Evolutionary conservation across 2,329 filamentous ascomycete species (phyloP).

Genomic region (Coniochaeta ligniaria): DNA sequence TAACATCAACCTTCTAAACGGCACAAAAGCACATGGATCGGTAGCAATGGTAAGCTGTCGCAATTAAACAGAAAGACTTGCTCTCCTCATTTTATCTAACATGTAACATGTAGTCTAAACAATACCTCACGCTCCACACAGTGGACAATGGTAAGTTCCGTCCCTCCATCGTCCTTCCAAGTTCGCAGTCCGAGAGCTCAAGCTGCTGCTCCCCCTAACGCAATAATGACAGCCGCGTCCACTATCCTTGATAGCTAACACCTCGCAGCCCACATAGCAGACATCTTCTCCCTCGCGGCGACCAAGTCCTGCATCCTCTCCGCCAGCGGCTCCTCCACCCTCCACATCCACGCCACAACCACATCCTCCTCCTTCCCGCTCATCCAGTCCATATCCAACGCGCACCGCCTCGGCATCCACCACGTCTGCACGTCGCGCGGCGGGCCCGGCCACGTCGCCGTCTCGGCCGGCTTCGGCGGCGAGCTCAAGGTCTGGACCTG

Average conservation of each 20-base stretch:
- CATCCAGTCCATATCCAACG: constrained; percentile 69
- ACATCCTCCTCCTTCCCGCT: constrained; percentile 63
- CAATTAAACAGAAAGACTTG: background rate
- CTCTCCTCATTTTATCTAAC: background rate
- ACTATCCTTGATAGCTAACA: background rate
- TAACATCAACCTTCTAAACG: constrained; percentile 1
- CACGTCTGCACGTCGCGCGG: constrained; percentile 64
- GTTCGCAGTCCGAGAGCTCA: constrained; percentile 6
- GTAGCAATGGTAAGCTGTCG: constrained; percentile 28
- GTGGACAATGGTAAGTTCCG: constrained; percentile 66
- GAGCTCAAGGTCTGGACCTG: constrained; percentile 78
- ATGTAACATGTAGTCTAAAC: constrained; percentile 67
- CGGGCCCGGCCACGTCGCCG: constrained; percentile 62
- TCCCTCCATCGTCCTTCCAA: constrained; percentile 10
- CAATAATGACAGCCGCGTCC: background rate
- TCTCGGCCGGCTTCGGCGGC: constrained; percentile 83
- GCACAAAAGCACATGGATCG: constrained; percentile 22
- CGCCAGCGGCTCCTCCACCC: constrained; percentile 73
- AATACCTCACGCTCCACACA: constrained; percentile 91
- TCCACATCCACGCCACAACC: constrained; percentile 72
- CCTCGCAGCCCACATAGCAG: constrained; percentile 65
- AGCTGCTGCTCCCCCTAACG: background rate
- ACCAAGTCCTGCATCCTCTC: constrained; percentile 71
- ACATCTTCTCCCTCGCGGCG: constrained; percentile 77
- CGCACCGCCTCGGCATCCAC: constrained; percentile 85